Conservation (phyloP, 2,329 filamentous ascomycete genomes). For the Diplodia mutila region DNA sequence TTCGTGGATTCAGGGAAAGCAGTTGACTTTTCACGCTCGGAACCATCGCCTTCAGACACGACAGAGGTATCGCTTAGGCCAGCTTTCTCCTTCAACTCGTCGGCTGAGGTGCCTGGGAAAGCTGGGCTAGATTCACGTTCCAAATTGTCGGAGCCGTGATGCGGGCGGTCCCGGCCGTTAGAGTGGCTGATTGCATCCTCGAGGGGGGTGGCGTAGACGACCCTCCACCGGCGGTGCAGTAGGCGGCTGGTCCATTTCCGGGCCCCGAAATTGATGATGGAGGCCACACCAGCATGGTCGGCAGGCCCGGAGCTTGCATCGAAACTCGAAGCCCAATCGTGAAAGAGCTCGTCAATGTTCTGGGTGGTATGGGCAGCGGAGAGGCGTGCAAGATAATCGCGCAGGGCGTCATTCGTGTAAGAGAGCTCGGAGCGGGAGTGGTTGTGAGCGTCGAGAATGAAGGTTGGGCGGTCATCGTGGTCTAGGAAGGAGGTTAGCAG, state of each 20-base stretch:
- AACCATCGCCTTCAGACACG: background rate
- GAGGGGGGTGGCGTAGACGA: background rate
- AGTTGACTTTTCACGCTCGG: background rate
- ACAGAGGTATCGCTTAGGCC: background rate
- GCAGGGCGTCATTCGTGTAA: constrained; percentile 17
- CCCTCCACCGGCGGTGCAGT: background rate
- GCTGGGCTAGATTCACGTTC: background rate
- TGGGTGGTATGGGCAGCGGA: background rate
- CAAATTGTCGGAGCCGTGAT: background rate
- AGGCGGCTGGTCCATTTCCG: constrained; percentile 16
- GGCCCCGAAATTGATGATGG: constrained; percentile 6
- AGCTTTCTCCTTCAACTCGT: constrained; percentile 3
- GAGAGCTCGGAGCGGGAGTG: background rate
- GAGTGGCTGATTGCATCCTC: background rate
- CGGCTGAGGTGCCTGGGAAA: background rate
- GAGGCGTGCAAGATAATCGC: constrained; percentile 7
- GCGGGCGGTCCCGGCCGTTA: background rate
- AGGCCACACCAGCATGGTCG: background rate
- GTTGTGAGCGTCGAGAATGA: constrained; percentile 21
- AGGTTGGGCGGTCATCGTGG: constrained; percentile 17
- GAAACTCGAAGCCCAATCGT: background rate
- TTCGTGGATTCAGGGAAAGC: no score
- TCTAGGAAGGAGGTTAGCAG: constrained; percentile 19
- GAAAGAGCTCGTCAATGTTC: background rate
- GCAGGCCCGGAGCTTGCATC: background rate